Evolutionary conservation across 2,329 filamentous ascomycete genomes (phyloP).

Genomic region (Colletotrichum sp.): DNA sequence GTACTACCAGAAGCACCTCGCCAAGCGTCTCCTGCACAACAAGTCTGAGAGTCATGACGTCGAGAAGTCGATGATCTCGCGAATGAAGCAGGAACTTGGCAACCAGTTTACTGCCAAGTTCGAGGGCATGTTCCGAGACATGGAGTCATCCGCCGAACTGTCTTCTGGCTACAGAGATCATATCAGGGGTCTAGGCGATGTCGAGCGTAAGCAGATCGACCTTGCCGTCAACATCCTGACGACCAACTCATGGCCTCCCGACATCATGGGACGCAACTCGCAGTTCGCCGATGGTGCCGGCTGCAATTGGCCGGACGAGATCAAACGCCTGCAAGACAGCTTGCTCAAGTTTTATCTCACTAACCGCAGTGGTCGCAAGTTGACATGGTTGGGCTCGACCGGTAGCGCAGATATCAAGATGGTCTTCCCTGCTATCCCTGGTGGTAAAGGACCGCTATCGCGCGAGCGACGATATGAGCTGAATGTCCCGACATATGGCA

Average conservation of each 20-base stretch:
- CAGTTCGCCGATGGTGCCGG: slow-evolving; percentile 52
- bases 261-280: slow-evolving; percentile 74
- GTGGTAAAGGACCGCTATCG: slow-evolving; percentile 67
- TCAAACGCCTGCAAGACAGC: slow-evolving; percentile 78
- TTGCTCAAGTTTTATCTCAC: slow-evolving; percentile 90
- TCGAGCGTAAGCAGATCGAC: slow-evolving; percentile 70
- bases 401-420: slow-evolving; percentile 86
- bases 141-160: slow-evolving; percentile 85
- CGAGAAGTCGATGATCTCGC: slow-evolving; percentile 93
- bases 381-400: slow-evolving; percentile 77
- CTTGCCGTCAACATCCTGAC: slow-evolving; percentile 86
- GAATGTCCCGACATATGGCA: slow-evolving; percentile 90
- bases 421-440: slow-evolving; percentile 75
- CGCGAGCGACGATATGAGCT: slow-evolving; percentile 83
- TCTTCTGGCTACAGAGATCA: slow-evolving; percentile 78
- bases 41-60: slow-evolving; percentile 91
- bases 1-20: slow-evolving; percentile 98
- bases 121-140: slow-evolving; percentile 98
- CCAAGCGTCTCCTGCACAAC: slow-evolving; percentile 83
- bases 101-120: slow-evolving; percentile 93
- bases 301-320: slow-evolving; percentile 77
- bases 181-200: slow-evolving; percentile 57
- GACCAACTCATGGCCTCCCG: slow-evolving; percentile 93
- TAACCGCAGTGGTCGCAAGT: slow-evolving; percentile 84
- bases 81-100: slow-evolving; percentile 96